Conservation (phyloP, 257 asterid genomes). For the Handroanthus guayacan region DNA sequence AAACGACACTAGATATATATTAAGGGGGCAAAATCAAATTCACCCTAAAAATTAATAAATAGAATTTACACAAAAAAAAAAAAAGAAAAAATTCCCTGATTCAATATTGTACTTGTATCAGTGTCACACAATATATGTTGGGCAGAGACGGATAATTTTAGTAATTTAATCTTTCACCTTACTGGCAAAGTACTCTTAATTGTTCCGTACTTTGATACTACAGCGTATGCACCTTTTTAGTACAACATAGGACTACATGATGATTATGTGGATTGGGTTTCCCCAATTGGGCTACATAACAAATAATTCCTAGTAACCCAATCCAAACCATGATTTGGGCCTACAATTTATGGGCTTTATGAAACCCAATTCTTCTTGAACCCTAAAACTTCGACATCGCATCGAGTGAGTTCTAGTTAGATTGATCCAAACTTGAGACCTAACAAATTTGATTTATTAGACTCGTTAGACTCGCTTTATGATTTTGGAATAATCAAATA, state of each 20-base stretch:
- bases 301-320: background rate
- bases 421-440: background rate
- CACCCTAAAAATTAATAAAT: background rate
- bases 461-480: too few species aligned
- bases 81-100: background rate
- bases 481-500: too few species aligned
- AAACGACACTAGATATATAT: background rate
- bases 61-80: background rate
- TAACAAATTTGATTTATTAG: background rate
- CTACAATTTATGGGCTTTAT: background rate
- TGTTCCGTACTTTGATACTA: background rate
- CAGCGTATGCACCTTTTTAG: background rate
- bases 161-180: background rate
- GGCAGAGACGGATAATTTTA: background rate
- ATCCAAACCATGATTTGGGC: background rate
- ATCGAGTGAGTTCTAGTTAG: too few species aligned
- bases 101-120: background rate
- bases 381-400: background rate
- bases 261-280: background rate
- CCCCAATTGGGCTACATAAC: background rate
- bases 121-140: background rate
- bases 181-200: background rate
- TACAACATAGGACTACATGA: background rate
- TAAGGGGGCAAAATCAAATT: background rate
- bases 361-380: too few species aligned